Conservation (phyloP, 2,329 filamentous ascomycete genomes). For the Neopestalotiopsis sp. region DNA sequence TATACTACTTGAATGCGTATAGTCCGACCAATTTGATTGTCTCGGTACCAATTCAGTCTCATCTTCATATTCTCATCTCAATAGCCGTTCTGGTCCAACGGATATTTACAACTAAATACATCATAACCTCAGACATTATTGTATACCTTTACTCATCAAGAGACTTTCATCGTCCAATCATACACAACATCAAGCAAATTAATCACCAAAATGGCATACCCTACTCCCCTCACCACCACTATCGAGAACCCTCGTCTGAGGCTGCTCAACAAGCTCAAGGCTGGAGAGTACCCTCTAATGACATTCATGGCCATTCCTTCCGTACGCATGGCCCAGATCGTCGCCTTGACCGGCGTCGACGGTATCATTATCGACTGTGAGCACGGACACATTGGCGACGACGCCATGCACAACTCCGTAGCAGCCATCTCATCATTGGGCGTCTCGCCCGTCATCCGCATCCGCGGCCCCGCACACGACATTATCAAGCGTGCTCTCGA, state of each 20-base stretch:
- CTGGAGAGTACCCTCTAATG: slow-evolving; percentile 7
- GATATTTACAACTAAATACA: not conserved
- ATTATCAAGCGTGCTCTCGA: slow-evolving; percentile 9
- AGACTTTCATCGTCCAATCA: not conserved
- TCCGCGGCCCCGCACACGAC: slow-evolving; percentile 13
- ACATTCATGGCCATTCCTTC: slow-evolving; percentile 12
- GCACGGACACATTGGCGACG: slow-evolving; percentile 12
- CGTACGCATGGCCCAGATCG: slow-evolving; percentile 1
- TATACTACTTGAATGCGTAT: slow-evolving; percentile 7
- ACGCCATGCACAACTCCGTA: slow-evolving; percentile 13
- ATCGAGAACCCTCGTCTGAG: slow-evolving; percentile 10
- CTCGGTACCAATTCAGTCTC: not conserved
- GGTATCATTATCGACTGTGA: slow-evolving; percentile 13
- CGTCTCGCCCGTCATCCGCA: slow-evolving; percentile 6
- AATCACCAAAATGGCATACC: slow-evolving; percentile 1
- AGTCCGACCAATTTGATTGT: not conserved
- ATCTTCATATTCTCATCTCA: not conserved
- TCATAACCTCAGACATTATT: not conserved
- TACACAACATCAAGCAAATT: not conserved
- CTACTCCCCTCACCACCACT: slow-evolving; percentile 4
- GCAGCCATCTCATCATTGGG: slow-evolving; percentile 6
- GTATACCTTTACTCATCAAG: not conserved
- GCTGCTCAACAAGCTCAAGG: slow-evolving; percentile 13
- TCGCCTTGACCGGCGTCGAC: slow-evolving; percentile 9
- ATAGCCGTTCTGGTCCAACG: slow-evolving; percentile 3